Base-by-base conservation (phyloP, 345 rosid genomes). In the Sapria himalayana region DNA sequence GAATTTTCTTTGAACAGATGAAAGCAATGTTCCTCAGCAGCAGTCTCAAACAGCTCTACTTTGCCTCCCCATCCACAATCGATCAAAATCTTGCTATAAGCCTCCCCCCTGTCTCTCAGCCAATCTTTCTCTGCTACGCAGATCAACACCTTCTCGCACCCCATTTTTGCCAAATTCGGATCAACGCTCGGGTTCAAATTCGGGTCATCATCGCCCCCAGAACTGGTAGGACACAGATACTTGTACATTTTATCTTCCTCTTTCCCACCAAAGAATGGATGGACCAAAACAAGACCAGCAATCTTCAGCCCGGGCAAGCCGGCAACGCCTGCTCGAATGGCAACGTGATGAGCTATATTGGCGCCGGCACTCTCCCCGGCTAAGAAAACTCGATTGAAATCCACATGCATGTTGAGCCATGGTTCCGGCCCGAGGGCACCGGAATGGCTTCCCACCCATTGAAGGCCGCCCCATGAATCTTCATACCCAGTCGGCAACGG, bases 301-400 rank as follows among this genome's bases (percentile, higher is more conserved):
- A 74, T 29, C 22, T 16, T 35, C 35, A 76, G 21, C 1, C 59
- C 71, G n/a, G 15, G 29, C 15, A 62, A 11, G 4, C 49, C 65
- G 12, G 15, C 33, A 0, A 34, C 7, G 6, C 62, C 66, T 1
- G 59, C 11, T 27, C 63, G 62, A n/a, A 37, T 27, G 13, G 69
- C 61, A 2, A 79, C 58, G n/a, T 63, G 62, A 52, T 72, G 49
- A 0, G 75, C 84, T 31, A 79, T 53, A 39, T 75, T 78, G 16
- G 70, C 92, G 3, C 92, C 81, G 2, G 85, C 71, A 44, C 85
- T 79, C 19, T 75, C 92, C 16, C 92, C 85, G 22, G 68, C 71
- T 19, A 74, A 38, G 62, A 73, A 73, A 7, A 73, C 48, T 6
- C 46, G 48, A 0, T 32, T 10, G 11, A 70, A 68, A 50, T 73